Evolutionary conservation across 352 stramenopile genomes (phyloP).

Genomic region (Globisporangium spinosum): DNA sequence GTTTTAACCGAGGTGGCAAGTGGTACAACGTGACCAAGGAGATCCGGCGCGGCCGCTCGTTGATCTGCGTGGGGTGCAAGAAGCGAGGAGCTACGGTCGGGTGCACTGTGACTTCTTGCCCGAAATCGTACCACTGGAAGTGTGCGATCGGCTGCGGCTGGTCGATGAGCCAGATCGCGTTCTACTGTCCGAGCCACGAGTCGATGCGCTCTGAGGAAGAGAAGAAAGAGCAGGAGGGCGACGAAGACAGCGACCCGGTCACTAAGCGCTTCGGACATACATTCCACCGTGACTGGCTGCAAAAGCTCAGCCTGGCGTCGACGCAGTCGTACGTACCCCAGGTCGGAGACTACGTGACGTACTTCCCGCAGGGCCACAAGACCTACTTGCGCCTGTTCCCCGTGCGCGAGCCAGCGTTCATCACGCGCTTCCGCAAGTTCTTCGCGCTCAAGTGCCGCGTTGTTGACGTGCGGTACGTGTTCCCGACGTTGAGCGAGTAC

Average conservation of each 20-base stretch:
- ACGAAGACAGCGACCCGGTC: conserved; percentile 33
- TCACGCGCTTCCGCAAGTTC: conserved; percentile 48
- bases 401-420: conserved; percentile 44
- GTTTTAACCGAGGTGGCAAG: conserved; percentile 68
- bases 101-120: conserved; percentile 59
- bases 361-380: conserved; percentile 73
- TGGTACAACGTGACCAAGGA: conserved; percentile 87
- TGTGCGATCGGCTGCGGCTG: conserved; percentile 69
- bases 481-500: conserved; percentile 59
- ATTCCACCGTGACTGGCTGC: conserved; percentile 80
- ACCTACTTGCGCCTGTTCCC: conserved; percentile 37
- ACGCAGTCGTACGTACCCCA: conserved; percentile 78
- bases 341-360: conserved; percentile 77
- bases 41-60: conserved; percentile 66
- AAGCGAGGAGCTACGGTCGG: conserved; percentile 77
- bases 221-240: conserved; percentile 25
- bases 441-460: conserved; percentile 77
- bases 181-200: conserved; percentile 73
- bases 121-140: conserved; percentile 81
- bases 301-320: conserved; percentile 41
- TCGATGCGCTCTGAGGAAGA: conserved; percentile 29
- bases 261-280: conserved; percentile 61
- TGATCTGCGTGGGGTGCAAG: conserved; percentile 63
- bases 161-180: conserved; percentile 75
- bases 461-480: conserved; percentile 70